Evolutionary conservation across 768 basidiomycete species (phyloP), one percentile per base, ranked within the genome.

Genomic region (Coprinopsis marcescibilis): DNA sequence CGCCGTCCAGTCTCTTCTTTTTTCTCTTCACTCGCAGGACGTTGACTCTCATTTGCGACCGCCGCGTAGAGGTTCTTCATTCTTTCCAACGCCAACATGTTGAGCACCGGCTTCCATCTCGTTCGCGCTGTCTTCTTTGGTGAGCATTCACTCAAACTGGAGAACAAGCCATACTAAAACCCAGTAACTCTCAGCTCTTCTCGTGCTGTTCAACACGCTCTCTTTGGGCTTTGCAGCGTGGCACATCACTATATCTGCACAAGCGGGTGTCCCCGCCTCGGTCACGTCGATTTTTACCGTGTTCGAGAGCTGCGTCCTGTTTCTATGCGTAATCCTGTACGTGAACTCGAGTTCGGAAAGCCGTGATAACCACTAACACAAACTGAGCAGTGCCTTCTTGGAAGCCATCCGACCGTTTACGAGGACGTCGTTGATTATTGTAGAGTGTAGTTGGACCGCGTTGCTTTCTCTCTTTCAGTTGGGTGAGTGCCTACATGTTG

Each of bases 391-490:
- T 47, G 64, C 68, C 33, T 53, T 72, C 33, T 60, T 65, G 7
- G 70, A 72, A 46, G 37, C 67, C 1, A 56, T 74, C 23, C 52
- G 63, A 45, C 60, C 65, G 6, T 60, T 56, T 30, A 59, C 62
- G 2, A 71, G 59, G 45, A 69, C 68, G 19, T 70, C 75, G 14
- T 64, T 63, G 23, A 68, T 79, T 29, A 56, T 67, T 41, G 59
- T 76, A 23, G 84, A 86, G 57, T 81, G 77, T 52, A 55, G 50
- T 14, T 85, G 82, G 81, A 70, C 77, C 5, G 69, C 62, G 5
- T 48, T 75, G 8, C 58, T 79, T 52, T 70, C 72, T 49, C 43
- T 70, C 4, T 57, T 80, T 25, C 75, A 83, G 46, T 65, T 78
- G 27, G 73, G 82, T 78, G 48, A 49, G 71, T 21, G 25, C 53